phyloP scores from a whole-genome alignment of 768 basidiomycete species.

The Leucosporidium scottii region DNA sequence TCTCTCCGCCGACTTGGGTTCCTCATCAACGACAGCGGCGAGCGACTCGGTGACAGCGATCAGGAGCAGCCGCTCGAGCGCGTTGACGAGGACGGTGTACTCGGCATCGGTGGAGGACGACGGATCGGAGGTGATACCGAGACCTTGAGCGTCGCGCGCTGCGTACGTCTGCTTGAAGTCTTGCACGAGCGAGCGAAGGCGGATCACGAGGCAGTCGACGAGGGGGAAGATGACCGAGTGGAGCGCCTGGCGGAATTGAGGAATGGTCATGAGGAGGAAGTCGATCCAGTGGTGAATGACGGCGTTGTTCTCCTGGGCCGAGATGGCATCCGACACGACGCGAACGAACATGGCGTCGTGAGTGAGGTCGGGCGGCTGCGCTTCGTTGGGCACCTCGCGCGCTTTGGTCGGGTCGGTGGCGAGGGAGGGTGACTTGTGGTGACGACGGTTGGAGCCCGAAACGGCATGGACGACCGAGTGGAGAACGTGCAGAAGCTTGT shows the following conservation, averaged over 20 bases:
- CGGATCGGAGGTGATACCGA: conserved; percentile 3
- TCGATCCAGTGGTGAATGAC: conserved; percentile 94
- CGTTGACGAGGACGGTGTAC: conserved; percentile 73
- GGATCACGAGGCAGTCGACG: conserved; percentile 68
- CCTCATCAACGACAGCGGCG: conserved; percentile 36
- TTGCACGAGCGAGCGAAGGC: conserved; percentile 53
- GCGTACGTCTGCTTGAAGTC: conserved; percentile 26
- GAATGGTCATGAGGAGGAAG: conserved; percentile 83
- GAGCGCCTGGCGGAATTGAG: conserved; percentile 69
- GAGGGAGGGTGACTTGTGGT: neutral
- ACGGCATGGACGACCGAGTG: conserved; percentile 59
- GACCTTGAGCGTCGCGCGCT: conserved; percentile 43
- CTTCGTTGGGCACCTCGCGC: neutral
- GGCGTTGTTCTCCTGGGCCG: conserved; percentile 60
- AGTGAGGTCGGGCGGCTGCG: conserved; percentile 26
- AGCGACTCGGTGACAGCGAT: conserved; percentile 56
- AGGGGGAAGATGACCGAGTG: conserved; percentile 64
- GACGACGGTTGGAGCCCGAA: neutral
- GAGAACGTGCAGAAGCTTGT: conserved; percentile 82
- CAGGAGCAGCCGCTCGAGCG: conserved; percentile 70
- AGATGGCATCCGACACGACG: conserved; percentile 72
- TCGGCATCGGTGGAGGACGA: conserved; percentile 67
- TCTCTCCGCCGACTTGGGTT: conserved; percentile 10
- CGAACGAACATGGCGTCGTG: conserved; percentile 65
- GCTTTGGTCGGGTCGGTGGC: neutral